Percentiles rank a stretch among this genome's conserved stretches.
phyloP scores from a whole-genome alignment of 78 protist genomes.

The Cavenderia fasciculata region DNA sequence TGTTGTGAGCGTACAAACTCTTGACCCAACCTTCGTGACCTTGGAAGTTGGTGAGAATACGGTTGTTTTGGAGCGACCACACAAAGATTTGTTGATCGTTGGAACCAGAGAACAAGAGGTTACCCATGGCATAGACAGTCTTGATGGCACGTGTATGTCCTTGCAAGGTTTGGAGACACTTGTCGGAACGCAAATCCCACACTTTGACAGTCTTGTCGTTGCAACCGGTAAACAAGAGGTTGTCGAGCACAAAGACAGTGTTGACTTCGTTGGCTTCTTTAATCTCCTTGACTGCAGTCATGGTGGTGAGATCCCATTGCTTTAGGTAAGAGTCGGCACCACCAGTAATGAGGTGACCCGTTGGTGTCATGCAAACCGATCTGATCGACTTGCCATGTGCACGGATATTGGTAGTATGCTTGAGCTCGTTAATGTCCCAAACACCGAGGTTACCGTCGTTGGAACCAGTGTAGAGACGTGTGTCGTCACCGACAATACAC shows the following conservation, averaged over 20 bases:
- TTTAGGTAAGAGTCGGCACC: slow-evolving; percentile 52
- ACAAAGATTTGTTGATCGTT: slow-evolving; percentile 69
- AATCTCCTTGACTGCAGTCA: slow-evolving; percentile 21
- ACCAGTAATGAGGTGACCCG: slow-evolving; percentile 14
- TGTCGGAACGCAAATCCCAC: slow-evolving; percentile 75
- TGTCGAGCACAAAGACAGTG: slow-evolving; percentile 51
- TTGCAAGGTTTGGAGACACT: slow-evolving; percentile 53
- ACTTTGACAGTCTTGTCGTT: slow-evolving; percentile 80
- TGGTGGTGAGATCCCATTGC: slow-evolving; percentile 60
- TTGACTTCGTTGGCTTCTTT: slow-evolving; percentile 56
- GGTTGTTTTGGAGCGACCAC: slow-evolving; percentile 49
- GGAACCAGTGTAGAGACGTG: slow-evolving; percentile 30
- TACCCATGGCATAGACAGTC: slow-evolving; percentile 63
- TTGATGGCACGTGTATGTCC: slow-evolving; percentile 76
- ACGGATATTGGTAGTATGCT: slow-evolving; percentile 35
- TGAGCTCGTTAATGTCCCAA: slow-evolving; percentile 45
- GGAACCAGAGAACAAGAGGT: slow-evolving; percentile 66
- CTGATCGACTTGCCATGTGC: slow-evolving; percentile 60
- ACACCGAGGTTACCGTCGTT: slow-evolving; percentile 60
- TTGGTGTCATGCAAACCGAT: background rate
- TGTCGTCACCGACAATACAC: slow-evolving; percentile 45
- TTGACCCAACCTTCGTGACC: slow-evolving; percentile 83
- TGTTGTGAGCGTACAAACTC: slow-evolving; percentile 44
- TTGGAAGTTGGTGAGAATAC: slow-evolving; percentile 56
- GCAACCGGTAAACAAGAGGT: slow-evolving; percentile 74